Conservation (phyloP, 2,329 filamentous ascomycete genomes). For the Xylariaceae sp. region DNA sequence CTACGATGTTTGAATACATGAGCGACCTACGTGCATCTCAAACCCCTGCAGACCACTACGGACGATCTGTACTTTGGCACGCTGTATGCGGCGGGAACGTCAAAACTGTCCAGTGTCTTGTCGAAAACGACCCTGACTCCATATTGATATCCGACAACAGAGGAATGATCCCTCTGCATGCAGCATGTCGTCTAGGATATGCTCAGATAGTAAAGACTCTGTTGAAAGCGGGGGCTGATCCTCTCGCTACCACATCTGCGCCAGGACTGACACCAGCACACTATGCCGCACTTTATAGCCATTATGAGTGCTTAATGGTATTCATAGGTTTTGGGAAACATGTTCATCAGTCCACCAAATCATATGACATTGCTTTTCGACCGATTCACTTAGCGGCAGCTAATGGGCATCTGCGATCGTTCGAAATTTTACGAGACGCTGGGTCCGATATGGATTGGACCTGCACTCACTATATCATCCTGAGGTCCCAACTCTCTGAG, state of each 20-base stretch:
- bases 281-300: conserved; percentile 2
- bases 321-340: conserved; percentile 1
- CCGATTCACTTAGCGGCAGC: conserved; percentile 8
- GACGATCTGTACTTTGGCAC: too few relatives aligned
- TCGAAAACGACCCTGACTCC: background rate
- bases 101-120: background rate
- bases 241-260: background rate
- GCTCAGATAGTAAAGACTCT: background rate
- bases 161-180: conserved; percentile 6
- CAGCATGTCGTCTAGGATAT: conserved; percentile 6
- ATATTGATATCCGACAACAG: background rate
- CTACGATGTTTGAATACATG: too few relatives aligned
- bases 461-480: conserved; percentile 2
- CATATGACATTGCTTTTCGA: conserved; percentile 1
- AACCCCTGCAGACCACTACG: too few relatives aligned
- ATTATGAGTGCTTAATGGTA: background rate
- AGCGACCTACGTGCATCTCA: too few relatives aligned
- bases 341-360: conserved; percentile 2
- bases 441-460: background rate
- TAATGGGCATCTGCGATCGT: background rate
- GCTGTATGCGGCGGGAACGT: too few relatives aligned
- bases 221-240: conserved; percentile 4
- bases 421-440: background rate
- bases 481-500: too few relatives aligned
- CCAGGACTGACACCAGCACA: conserved; percentile 4